A percentile compares a stretch with the other conserved stretches of the same genome.
Evolutionary conservation across 192 early-diverging fungal species (phyloP).

Genomic region (Lunasporangiospora selenospora): DNA sequence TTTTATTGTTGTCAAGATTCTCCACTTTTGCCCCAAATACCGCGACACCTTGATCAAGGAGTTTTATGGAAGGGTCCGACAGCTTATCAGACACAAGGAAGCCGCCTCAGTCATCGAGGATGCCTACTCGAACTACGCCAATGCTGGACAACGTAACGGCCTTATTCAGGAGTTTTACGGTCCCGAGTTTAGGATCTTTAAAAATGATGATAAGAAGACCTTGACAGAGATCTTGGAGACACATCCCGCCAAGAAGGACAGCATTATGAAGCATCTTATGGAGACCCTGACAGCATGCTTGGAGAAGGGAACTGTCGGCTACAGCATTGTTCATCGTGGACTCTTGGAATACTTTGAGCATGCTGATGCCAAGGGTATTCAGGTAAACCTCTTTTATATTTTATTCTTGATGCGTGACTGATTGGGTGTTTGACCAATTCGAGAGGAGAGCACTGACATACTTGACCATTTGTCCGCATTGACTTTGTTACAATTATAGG

Average conservation of each 20-base stretch:
- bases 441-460: no score
- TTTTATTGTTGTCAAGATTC: slow-evolving; percentile 86
- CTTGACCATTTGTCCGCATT: no score
- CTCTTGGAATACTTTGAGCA: slow-evolving; percentile 83
- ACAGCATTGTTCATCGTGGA: slow-evolving; percentile 86
- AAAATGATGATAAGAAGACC: slow-evolving; percentile 58
- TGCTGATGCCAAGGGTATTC: slow-evolving; percentile 67
- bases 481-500: slow-evolving; percentile 9
- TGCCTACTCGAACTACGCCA: slow-evolving; percentile 83
- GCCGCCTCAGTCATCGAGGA: slow-evolving; percentile 88
- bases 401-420: neutral
- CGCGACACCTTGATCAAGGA: slow-evolving; percentile 76
- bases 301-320: slow-evolving; percentile 81
- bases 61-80: slow-evolving; percentile 82
- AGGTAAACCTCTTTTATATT: slow-evolving; percentile 16
- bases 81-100: slow-evolving; percentile 88
- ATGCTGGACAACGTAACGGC: slow-evolving; percentile 69
- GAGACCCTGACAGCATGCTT: slow-evolving; percentile 73
- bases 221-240: slow-evolving; percentile 65
- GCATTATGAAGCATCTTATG: slow-evolving; percentile 74
- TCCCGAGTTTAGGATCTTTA: slow-evolving; percentile 89
- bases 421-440: neutral
- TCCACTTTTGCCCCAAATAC: slow-evolving; percentile 82
- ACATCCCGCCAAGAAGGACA: slow-evolving; percentile 73
- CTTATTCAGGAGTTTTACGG: slow-evolving; percentile 95